A percentile compares a stretch with the other conserved stretches of the same genome.
These are phyloP conservation scores for Aspergillus proliferans DNA, from an alignment of 2,329 filamentous ascomycete species.

Conservation along the genomic window DNA sequence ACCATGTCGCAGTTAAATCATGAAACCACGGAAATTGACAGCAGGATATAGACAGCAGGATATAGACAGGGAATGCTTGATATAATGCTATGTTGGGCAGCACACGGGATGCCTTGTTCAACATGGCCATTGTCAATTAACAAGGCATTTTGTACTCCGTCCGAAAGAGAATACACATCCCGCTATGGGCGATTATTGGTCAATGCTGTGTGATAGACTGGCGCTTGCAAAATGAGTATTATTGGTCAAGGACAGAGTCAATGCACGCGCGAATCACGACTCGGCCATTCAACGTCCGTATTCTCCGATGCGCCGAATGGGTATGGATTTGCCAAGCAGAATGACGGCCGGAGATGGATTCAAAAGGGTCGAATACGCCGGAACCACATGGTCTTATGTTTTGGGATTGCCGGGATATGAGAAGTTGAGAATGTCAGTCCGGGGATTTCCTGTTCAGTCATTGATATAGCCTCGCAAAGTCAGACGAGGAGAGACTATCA, in stretches of 20 bases:
- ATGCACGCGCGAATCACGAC: slow-evolving; percentile 11
- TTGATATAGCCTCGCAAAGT: not conserved
- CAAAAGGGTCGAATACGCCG: not conserved
- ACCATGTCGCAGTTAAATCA: not conserved
- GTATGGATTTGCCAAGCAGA: not conserved
- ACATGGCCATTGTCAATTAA: too few species aligned
- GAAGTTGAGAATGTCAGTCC: slow-evolving; percentile 4
- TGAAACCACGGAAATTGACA: not conserved
- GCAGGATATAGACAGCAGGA: too few species aligned
- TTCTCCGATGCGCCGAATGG: not conserved
- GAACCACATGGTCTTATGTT: slow-evolving; percentile 12
- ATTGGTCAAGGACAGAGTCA: slow-evolving; percentile 15
- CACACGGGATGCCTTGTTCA: too few species aligned
- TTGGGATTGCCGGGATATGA: slow-evolving; percentile 8
- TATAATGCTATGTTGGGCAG: too few species aligned
- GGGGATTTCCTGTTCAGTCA: not conserved
- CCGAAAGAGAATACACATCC: not conserved
- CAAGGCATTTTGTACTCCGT: too few species aligned
- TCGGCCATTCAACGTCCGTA: not conserved
- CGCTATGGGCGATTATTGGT: not conserved
- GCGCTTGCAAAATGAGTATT: slow-evolving; percentile 25
- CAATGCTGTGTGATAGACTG: slow-evolving; percentile 16
- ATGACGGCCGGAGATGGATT: not conserved
- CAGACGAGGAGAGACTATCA: too few species aligned
- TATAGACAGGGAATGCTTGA: too few species aligned